Evolutionary conservation across 345 rosid species (phyloP), one percentile per base, ranked within the genome.

Genomic region (Lumnitzera littorea): DNA sequence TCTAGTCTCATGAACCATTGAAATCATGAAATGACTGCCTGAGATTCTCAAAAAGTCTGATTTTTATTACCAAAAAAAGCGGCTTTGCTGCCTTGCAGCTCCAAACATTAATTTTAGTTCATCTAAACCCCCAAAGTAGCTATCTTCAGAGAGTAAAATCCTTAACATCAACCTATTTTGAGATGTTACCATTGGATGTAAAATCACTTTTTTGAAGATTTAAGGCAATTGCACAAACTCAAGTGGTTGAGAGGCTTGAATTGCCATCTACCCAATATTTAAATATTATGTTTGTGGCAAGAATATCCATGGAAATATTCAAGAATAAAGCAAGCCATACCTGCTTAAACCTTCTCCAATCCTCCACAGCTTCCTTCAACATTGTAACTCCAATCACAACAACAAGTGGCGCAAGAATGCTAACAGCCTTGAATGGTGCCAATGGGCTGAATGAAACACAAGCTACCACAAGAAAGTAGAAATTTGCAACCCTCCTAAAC

Each of bases 401-500:
- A 24, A 87, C 55, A 69, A 92, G 75, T 59, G 98, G 98, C 2
- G 79, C 83, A 61, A 85, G 83, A 51, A 87, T 75, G 53, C 96
- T 92, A 0, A 76, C 75, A 0, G 96, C 94, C 0, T 81, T 72
- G 53, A 82, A 92, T 7, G 98, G 98, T 1, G 96, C 96, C 76
- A 92, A 66, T 0, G 96, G 96, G 66, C 87, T 89, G 70, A 89
- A 87, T 0, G 98, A 89, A 56, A 92, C 80, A 71, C 76, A 89
- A 56, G 96, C 89, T 25, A 87, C 96, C n/a, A 87, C 81, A 50
- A 92, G 82, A 73, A 92, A 92, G 66, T 92, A 92, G 46, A 89
- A 59, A 55, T 89, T 92, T 25, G 96, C 98, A 57, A 92, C 96
- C 81, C 98, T 81, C 78, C 98, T 82, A 65, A 92, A 92, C 71